These are phyloP conservation scores for Phytopythium delawarense DNA, from an alignment of 352 stramenopile species.

Conservation along the genomic window DNA sequence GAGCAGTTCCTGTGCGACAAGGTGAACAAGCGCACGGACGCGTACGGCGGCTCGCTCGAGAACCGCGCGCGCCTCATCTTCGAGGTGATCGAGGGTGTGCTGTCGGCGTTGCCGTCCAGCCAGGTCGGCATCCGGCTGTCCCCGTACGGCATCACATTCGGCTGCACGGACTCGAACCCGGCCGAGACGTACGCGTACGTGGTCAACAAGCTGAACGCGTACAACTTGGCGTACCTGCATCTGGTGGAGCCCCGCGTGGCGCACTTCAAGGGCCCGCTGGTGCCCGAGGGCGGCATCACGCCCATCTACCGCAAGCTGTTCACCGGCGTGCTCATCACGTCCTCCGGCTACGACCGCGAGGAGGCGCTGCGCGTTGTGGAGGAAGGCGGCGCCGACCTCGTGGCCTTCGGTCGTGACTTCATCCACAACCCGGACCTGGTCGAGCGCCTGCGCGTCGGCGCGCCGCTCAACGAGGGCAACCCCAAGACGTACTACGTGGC, in stretches of 20 bases:
- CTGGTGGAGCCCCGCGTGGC: conserved; percentile 38
- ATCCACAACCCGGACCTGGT: conserved; percentile 65
- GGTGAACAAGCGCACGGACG: conserved; percentile 24
- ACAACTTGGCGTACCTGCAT: conserved; percentile 47
- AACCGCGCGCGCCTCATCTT: conserved; percentile 72
- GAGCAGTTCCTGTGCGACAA: conserved; percentile 72
- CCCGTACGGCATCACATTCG: conserved; percentile 31
- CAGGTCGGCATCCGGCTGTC: conserved; percentile 34
- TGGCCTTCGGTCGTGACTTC: conserved; percentile 57
- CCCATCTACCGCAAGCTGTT: conserved; percentile 46
- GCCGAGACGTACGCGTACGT: conserved; percentile 34
- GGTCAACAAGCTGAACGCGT: conserved; percentile 28
- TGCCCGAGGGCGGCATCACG: conserved; percentile 34
- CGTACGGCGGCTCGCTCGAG: conserved; percentile 60
- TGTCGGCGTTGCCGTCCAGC: conserved; percentile 22
- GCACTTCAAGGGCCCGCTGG: conserved; percentile 21
- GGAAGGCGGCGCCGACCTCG: conserved; percentile 32
- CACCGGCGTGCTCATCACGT: conserved; percentile 40
- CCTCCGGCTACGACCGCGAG: conserved; percentile 34
- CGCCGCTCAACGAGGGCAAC: conserved; percentile 30
- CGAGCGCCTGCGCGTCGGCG: conserved; percentile 28
- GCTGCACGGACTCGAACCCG: conserved; percentile 35
- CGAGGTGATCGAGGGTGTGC: conserved; percentile 55
- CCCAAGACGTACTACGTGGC: conserved; percentile 26
- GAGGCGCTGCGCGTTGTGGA: conserved; percentile 30